These are phyloP conservation scores for Lachnellula cervina DNA, from an alignment of 2,329 filamentous ascomycete species.

Conservation along the genomic window DNA sequence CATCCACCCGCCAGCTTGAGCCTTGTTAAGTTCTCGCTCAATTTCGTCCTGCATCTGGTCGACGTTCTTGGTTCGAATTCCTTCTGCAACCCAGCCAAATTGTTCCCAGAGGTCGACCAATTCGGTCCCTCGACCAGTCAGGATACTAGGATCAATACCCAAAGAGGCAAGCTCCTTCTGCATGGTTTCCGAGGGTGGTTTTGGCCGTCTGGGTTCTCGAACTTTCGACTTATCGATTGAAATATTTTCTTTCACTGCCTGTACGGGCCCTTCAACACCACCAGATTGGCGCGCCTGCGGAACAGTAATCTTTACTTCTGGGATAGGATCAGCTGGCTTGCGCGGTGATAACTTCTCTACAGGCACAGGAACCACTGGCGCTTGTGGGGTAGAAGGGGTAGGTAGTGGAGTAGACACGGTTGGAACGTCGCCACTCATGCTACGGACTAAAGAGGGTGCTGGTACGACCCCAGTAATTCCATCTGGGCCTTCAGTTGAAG, in stretches of 20 bases:
- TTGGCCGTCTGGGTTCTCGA: conserved; percentile 27
- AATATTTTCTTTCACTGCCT: conserved; percentile 32
- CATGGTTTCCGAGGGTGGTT: conserved; percentile 30
- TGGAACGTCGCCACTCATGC: conserved; percentile 36
- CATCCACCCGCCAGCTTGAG: conserved; percentile 90
- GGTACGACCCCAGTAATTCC: conserved; percentile 87
- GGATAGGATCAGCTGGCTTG: conserved; percentile 36
- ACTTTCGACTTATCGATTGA: conserved; percentile 27
- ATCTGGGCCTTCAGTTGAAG: conserved; percentile 64
- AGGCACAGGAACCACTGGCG: not conserved
- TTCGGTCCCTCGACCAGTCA: conserved; percentile 72
- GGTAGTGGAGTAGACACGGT: conserved; percentile 29
- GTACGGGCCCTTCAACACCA: conserved; percentile 37
- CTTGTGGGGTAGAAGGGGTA: not conserved
- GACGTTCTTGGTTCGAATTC: conserved; percentile 69
- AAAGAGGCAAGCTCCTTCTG: conserved; percentile 41
- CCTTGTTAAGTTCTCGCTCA: conserved; percentile 80
- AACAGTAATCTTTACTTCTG: conserved; percentile 55
- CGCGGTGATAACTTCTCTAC: conserved; percentile 21
- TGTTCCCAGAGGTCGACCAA: conserved; percentile 80
- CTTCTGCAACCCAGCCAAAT: conserved; percentile 80
- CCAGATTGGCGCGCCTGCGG: conserved; percentile 39
- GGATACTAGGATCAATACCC: conserved; percentile 70
- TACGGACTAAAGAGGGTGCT: conserved; percentile 55
- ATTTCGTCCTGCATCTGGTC: conserved; percentile 79